A percentile compares a stretch with the other conserved stretches of the same genome.
Conservation (phyloP, 345 rosid species). For the Eucalyptus lansdowneana region DNA sequence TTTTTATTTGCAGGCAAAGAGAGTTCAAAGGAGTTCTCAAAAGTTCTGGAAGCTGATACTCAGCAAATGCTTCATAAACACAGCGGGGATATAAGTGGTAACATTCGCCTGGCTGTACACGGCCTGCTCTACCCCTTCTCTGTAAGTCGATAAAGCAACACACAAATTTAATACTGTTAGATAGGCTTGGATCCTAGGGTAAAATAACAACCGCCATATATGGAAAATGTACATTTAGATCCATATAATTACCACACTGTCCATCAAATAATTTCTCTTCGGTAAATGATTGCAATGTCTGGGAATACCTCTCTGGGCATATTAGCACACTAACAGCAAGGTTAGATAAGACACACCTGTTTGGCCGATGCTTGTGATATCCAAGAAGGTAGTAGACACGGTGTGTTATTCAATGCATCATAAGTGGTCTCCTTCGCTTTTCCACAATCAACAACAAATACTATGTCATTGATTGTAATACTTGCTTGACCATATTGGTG, state of each 20-base stretch:
- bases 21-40: conserved; percentile 97
- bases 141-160: conserved; percentile 9
- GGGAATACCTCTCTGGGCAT: not conserved
- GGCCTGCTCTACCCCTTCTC: conserved; percentile 98
- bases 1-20: conserved; percentile 98
- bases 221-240: not conserved
- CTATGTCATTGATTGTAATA: conserved; percentile 89
- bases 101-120: conserved; percentile 91
- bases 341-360: conserved; percentile 41
- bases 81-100: conserved; percentile 89
- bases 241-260: not conserved
- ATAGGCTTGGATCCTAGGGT: not conserved
- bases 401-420: conserved; percentile 97
- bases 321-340: not conserved
- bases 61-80: conserved; percentile 89
- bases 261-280: not conserved
- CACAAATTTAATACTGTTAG: not conserved
- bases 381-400: conserved; percentile 98
- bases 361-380: conserved; percentile 92
- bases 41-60: conserved; percentile 98
- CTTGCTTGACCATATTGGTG: conserved; percentile 98
- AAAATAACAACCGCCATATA: not conserved
- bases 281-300: not conserved
- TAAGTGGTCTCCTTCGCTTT: conserved; percentile 99
- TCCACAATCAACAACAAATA: conserved; percentile 95